Conservation (phyloP, 2,329 filamentous ascomycete species). For the Orbilia blumenaviensis region DNA sequence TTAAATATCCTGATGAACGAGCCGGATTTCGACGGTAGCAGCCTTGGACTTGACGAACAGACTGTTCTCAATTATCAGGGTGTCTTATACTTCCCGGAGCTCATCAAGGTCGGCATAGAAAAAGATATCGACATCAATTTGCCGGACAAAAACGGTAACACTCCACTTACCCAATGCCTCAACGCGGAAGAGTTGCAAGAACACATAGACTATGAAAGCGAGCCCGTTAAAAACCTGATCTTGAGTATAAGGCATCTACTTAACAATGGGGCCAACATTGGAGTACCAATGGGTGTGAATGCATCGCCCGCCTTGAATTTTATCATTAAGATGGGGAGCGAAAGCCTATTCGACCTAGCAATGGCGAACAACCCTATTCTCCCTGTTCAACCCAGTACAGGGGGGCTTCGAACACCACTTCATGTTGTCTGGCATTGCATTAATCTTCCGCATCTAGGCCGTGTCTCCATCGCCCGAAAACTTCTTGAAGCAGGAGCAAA, state of each 20-base stretch:
- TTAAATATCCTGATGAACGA: slow-evolving; percentile 21
- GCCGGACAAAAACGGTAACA: not conserved
- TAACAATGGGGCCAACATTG: not conserved
- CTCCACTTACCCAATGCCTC: not conserved
- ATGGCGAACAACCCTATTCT: slow-evolving; percentile 1
- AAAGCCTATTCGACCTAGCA: slow-evolving; percentile 9
- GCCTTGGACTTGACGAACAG: not conserved
- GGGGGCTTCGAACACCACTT: not conserved
- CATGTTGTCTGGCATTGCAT: not conserved
- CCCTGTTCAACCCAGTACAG: not conserved
- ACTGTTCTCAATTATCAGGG: not conserved
- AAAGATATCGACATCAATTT: not conserved
- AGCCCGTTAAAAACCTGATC: not conserved
- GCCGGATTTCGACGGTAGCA: not conserved
- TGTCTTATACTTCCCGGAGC: not conserved
- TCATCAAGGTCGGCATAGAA: not conserved
- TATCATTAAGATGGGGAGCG: not conserved
- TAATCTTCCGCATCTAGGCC: not conserved
- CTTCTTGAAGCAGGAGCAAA: slow-evolving; percentile 30
- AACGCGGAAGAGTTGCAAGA: not conserved
- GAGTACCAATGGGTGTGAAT: too few relatives aligned
- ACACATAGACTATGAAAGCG: not conserved
- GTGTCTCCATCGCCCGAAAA: not conserved
- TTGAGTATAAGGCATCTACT: not conserved
- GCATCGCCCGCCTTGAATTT: too few relatives aligned